These are phyloP conservation scores for Papiliotrema terrestris DNA, from an alignment of 1,284 basidiomycete genomes.

Conservation along the genomic window DNA sequence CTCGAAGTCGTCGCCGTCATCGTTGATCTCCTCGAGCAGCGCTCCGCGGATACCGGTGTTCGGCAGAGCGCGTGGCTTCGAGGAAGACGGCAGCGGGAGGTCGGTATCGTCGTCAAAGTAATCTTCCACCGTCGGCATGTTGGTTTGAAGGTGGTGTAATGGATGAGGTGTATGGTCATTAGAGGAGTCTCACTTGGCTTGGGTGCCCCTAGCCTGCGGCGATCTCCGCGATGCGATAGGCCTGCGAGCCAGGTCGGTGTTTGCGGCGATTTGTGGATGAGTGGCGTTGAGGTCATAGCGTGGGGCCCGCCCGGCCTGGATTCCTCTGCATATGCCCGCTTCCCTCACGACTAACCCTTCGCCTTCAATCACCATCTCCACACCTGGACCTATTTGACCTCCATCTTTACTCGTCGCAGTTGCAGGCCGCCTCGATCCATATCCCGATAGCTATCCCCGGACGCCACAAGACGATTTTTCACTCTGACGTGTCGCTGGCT, in stretches of 20 bases:
- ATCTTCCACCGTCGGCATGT: conserved; percentile 49
- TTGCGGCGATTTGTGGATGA: too few relatives aligned
- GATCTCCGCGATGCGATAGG: too few relatives aligned
- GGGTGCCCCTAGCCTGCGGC: too few relatives aligned
- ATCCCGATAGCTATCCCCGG: too few relatives aligned
- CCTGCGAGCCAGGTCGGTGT: too few relatives aligned
- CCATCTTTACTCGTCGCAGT: too few relatives aligned
- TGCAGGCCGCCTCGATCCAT: too few relatives aligned
- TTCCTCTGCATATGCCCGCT: too few relatives aligned
- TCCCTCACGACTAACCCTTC: neutral
- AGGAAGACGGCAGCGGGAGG: conserved; percentile 54
- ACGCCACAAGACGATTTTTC: too few relatives aligned
- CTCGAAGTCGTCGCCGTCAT: conserved; percentile 36
- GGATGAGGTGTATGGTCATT: neutral
- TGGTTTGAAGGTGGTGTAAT: conserved; percentile 2
- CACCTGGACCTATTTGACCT: too few relatives aligned
- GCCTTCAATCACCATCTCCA: neutral
- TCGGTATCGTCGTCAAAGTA: conserved; percentile 85
- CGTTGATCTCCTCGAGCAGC: conserved; percentile 66
- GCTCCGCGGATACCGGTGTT: conserved; percentile 66
- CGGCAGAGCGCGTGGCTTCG: conserved; percentile 57
- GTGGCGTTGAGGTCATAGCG: too few relatives aligned
- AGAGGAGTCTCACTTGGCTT: neutral
- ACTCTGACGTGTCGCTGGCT: conserved; percentile 1
- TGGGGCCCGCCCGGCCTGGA: too few relatives aligned